Percentiles rank a stretch among this genome's conserved stretches.
These are phyloP conservation scores for Bremia lactucae DNA, from an alignment of 352 stramenopile species.

Conservation along the genomic window DNA sequence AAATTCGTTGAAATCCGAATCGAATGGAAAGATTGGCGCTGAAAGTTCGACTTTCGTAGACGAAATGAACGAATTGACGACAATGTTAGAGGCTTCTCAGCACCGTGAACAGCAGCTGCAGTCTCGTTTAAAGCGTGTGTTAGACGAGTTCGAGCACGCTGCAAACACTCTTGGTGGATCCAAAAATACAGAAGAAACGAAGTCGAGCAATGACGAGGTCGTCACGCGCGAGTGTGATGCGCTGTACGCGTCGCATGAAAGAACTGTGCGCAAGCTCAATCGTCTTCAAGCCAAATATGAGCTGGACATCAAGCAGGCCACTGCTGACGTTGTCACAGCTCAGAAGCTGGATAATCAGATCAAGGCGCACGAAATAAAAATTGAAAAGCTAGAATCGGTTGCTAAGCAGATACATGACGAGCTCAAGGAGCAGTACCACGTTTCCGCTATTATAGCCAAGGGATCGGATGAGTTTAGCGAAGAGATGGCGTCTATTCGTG, in stretches of 20 bases:
- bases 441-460: conserved; percentile 27
- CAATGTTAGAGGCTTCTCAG: conserved; percentile 27
- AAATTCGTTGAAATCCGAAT: conserved; percentile 23
- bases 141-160: conserved; percentile 32
- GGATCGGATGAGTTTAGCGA: conserved; percentile 36
- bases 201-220: conserved; percentile 21
- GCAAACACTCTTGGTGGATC: conserved; percentile 16
- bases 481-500: conserved; percentile 29
- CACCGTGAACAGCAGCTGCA: conserved; percentile 38
- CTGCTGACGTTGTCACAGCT: conserved; percentile 21
- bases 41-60: conserved; percentile 12
- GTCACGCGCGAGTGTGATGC: conserved; percentile 25
- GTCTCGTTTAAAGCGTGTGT: conserved; percentile 27
- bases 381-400: conserved; percentile 35
- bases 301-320: conserved; percentile 23
- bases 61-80: conserved; percentile 26
- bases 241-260: conserved; percentile 26
- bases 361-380: conserved; percentile 29
- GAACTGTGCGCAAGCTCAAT: conserved; percentile 29
- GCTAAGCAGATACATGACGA: conserved; percentile 29
- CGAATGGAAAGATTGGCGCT: conserved; percentile 19
- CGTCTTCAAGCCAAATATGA: conserved; percentile 38
- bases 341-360: conserved; percentile 30
- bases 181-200: conserved; percentile 14
- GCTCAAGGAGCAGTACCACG: conserved; percentile 40